Evolutionary conservation across 2,329 filamentous ascomycete species (phyloP).

Genomic region (Ceratocystis cacaofunesta): DNA sequence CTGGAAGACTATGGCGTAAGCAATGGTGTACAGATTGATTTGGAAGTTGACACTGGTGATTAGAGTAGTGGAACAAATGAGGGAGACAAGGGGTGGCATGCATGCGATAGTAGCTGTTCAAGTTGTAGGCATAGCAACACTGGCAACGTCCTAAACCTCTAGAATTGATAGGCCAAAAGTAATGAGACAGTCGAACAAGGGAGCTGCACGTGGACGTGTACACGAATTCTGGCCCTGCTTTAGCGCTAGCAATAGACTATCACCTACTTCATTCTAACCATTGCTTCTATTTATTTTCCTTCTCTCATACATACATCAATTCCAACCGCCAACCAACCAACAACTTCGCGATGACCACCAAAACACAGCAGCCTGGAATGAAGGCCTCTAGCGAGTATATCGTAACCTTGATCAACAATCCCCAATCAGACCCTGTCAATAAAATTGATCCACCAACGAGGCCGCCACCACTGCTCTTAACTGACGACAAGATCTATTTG

Average conservation of each 20-base stretch:
- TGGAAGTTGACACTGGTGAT: conserved; percentile 47
- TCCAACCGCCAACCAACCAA: background rate
- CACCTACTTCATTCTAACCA: too few relatives aligned
- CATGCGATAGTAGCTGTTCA: too few relatives aligned
- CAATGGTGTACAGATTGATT: conserved; percentile 62
- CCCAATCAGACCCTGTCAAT: background rate
- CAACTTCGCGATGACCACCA: background rate
- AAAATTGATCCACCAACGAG: background rate
- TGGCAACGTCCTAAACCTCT: background rate
- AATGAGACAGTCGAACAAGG: background rate
- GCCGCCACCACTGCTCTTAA: background rate
- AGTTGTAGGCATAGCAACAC: background rate
- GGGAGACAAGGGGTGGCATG: too few relatives aligned
- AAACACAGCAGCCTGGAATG: background rate
- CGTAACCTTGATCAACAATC: background rate
- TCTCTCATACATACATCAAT: background rate
- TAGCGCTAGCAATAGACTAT: background rate
- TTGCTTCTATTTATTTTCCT: background rate
- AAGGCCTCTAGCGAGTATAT: background rate
- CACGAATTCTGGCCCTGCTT: background rate
- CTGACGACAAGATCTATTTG: conserved; percentile 29
- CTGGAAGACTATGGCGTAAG: conserved; percentile 88
- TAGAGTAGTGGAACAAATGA: conserved; percentile 23
- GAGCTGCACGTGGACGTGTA: background rate
- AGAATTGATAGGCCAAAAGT: background rate